Evolutionary conservation across 805 yeast genomes (phyloP), one percentile per base, ranked within the genome.

Genomic region (Spathaspora arborariae): DNA sequence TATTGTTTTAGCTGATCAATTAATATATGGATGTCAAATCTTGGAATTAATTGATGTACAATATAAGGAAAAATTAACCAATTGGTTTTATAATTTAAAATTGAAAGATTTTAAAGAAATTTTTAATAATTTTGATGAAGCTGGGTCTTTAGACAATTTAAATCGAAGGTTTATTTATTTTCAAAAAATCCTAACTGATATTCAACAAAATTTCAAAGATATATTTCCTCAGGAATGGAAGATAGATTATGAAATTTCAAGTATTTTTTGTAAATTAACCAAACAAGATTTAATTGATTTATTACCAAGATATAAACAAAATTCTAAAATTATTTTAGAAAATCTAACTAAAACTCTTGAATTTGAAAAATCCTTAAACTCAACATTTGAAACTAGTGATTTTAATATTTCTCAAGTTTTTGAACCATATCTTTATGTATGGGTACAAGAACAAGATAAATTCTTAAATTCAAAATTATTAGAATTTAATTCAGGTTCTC

Each of bases 101-200:
- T 70, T 94, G 45, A 78, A 78, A 56, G 98, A 92, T 56, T 81
- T 92, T 39, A 76, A 76, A 30, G 68, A 80, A 19, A 88, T 94
- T 9, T 94, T 94, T 66, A 78, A 81, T 45, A 74, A 82, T 8
- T 75, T 81, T 11, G 97, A 90, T 56, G 99, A 94, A 65, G 99
- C 99, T 0, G 97, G 97, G 1, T 85, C 95, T 4, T 68, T 94
- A 49, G 99, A 94, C 49, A 94, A 94, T 63, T 66, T 94, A 44
- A 76, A 81, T 24, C 72, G 97, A 54, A 72, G 99, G 42, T 94
- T 81, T 62, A 78, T 90, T 26, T 92, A 85, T 62, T 87, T 88
- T 65, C 83, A 84, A 53, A 82, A 86, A 53, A 76, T 88, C 1
- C 66, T 92, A 49, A 76, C 75, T 45, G 73, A 75, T 19, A 80